Evolutionary conservation across 306 rosid species (phyloP).

Genomic region (Cicer judaicum): DNA sequence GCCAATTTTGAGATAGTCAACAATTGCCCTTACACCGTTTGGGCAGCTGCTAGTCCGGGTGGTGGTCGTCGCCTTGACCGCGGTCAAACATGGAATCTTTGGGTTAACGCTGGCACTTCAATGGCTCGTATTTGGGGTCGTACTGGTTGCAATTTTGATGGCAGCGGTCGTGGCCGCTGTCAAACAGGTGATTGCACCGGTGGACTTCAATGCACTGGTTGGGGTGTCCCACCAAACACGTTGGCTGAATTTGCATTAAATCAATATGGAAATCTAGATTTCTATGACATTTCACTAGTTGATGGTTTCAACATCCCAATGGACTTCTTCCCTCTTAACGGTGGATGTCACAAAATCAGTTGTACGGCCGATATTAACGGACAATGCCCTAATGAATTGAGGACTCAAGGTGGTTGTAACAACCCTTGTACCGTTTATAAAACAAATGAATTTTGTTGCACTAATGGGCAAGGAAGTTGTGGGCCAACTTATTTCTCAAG

Average conservation of each 20-base stretch:
- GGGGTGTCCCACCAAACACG: constrained; percentile 67
- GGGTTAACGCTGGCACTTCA: constrained; percentile 44
- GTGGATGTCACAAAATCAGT: constrained; percentile 40
- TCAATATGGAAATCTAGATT: constrained; percentile 49
- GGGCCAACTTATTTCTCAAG: constrained; percentile 48
- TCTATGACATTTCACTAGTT: constrained; percentile 53
- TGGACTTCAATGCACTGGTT: constrained; percentile 45
- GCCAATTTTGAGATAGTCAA: constrained; percentile 59
- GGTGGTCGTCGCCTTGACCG: constrained; percentile 54
- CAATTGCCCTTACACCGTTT: constrained; percentile 59
- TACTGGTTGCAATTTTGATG: constrained; percentile 66
- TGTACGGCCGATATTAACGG: constrained; percentile 61
- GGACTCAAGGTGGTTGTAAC: constrained; percentile 59
- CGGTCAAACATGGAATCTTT: constrained; percentile 52
- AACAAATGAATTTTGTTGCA: constrained; percentile 55
- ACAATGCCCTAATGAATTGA: constrained; percentile 58
- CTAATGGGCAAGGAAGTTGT: constrained; percentile 46
- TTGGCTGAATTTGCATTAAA: constrained; percentile 59
- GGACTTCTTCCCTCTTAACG: constrained; percentile 54
- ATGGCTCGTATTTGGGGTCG: constrained; percentile 72
- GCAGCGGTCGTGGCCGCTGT: constrained; percentile 54
- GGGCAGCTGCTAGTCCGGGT: constrained; percentile 63
- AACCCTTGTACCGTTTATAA: constrained; percentile 56
- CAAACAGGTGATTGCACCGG: constrained; percentile 68
- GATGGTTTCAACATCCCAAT: constrained; percentile 66